Base-by-base conservation (phyloP, 257 asterid genomes). In the Sherardia arvensis region DNA sequence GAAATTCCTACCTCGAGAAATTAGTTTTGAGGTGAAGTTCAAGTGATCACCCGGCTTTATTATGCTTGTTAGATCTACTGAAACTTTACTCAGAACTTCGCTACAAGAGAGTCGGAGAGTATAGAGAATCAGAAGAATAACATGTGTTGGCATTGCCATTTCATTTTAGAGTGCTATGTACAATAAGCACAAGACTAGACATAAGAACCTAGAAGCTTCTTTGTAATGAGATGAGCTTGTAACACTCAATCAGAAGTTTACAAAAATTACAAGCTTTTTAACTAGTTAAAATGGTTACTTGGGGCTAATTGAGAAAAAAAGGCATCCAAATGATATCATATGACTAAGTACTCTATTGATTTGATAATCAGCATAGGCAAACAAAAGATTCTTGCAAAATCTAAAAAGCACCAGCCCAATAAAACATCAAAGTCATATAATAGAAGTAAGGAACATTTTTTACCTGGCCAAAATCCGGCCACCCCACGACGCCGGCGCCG, bases 391-490 rank as follows among this genome's bases (percentile, higher is more conserved):
- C 40, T 33, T 5, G 1, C 9, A 33, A n/a, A 33, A 0, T 33
- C 38, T 33, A 7, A 33, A 33, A 33, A 33, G 40, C 40, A 33
- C 12, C 40, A 33, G 20, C 9, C 5, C 8, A 18, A n/a, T 49
- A 11, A n/a, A 21, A 4, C 51, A 21, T 49, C 27, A n/a, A 18
- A 15, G 59, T 29, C 27, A 23, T 83, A 21, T 3, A 36, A 36
- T 36, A 36, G 45, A 7, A 11, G n/a, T n/a, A n/a, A n/a, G n/a
- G n/a, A 36, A 47, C 10, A 1, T 18, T 15, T 14, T 59, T 64
- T 77, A 91, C 98, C 95, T 84, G 29, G 92, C 98, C 96, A 96
- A 91, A 40, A 91, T 79, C 0, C 98, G 82, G 53, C 98, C 98
- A 4, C 98, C 95, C 96, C 96, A 91, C 0, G 84, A 66, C 47